Base-by-base conservation (phyloP, 2,329 filamentous ascomycete species). In the Boeremia exigua region DNA sequence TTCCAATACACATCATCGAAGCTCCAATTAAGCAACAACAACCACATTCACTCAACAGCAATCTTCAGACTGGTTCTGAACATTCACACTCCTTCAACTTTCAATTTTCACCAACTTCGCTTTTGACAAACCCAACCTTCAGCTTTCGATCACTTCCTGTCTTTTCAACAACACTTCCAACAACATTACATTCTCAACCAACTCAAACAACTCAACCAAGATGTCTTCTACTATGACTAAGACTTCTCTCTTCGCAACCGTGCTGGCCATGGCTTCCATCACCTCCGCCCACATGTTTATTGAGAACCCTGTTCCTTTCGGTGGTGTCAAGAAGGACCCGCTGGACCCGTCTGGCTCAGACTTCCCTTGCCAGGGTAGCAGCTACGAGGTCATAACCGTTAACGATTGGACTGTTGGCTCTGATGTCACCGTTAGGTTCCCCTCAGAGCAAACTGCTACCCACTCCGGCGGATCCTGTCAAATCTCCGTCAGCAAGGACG, bases 391-490 rank as follows among this genome's bases (percentile, higher is more conserved):
- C 2, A 75, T 77, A 0, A 56, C 56, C 10, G 81, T 77, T 75
- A 95, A 91, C 65, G 71, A 79, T 1, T 90, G 88, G 73, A 71
- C 79, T 0, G 82, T 90, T 12, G 91, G 90, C 11, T 83, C 84
- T 2, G 66, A 73, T 0, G 83, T 88, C 60, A 72, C 78, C 0
- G 82, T 97, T 2, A 75, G 78, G 1, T 92, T 97, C 75, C 53
- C 53, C 3, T 1, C 2, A 3, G 54, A 28, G 7, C 95, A 94
- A 3, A 80, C 81, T 33, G 92, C 93, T 1, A 85, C 87, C 0
- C 95, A 99, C 66, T 92, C 91, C 10, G 95, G 95, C 43, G 95
- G 95, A 0, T 95, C 91, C 1, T 98, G 94, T 77, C 94, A 98
- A 70, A 75, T 98, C 34, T 88, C 88, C 10, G 80, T 98, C 65